phyloP scores from a whole-genome alignment of 2,329 filamentous ascomycete genomes.

The Bipolaris victoriae region DNA sequence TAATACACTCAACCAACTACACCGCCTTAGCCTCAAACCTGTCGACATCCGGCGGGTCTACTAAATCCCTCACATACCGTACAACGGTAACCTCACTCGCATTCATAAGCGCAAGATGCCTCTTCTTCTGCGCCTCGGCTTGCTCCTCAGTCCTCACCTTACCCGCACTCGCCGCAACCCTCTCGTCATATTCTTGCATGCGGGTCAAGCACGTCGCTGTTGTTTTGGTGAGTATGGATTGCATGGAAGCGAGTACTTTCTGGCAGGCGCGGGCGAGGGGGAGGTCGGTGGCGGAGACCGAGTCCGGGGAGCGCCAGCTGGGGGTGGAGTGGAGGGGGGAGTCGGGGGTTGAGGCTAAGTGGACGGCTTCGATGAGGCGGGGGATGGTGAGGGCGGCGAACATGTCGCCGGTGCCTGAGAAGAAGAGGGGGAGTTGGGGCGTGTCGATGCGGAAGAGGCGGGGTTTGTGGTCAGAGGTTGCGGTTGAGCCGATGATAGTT shows the following conservation, averaged over 20 bases:
- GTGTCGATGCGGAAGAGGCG: constrained; percentile 90
- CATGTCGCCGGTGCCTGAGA: constrained; percentile 97
- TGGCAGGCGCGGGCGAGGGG: constrained; percentile 84
- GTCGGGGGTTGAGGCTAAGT: constrained; percentile 46
- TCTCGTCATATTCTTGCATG: constrained; percentile 58
- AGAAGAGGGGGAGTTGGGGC: constrained; percentile 88
- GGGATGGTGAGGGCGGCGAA: constrained; percentile 91
- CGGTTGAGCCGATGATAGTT: constrained; percentile 78
- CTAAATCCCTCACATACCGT: constrained; percentile 72
- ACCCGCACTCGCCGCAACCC: constrained; percentile 53
- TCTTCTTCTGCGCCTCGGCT: constrained; percentile 60
- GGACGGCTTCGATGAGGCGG: constrained; percentile 82
- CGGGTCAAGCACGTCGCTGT: constrained; percentile 69
- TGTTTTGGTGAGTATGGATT: constrained; percentile 75
- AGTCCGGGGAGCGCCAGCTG: constrained; percentile 80
- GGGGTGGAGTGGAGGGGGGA: constrained; percentile 58
- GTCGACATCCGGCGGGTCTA: constrained; percentile 69
- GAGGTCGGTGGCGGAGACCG: constrained; percentile 70
- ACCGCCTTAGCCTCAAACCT: constrained; percentile 59
- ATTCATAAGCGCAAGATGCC: constrained; percentile 74
- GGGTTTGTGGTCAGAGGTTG: constrained; percentile 66
- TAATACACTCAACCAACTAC: too few relatives aligned
- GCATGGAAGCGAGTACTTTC: constrained; percentile 92
- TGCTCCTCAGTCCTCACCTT: constrained; percentile 52
- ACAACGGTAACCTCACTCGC: constrained; percentile 89